Base-by-base conservation (phyloP, 2,329 filamentous ascomycete species). In the Orbilia ellipsospora region DNA sequence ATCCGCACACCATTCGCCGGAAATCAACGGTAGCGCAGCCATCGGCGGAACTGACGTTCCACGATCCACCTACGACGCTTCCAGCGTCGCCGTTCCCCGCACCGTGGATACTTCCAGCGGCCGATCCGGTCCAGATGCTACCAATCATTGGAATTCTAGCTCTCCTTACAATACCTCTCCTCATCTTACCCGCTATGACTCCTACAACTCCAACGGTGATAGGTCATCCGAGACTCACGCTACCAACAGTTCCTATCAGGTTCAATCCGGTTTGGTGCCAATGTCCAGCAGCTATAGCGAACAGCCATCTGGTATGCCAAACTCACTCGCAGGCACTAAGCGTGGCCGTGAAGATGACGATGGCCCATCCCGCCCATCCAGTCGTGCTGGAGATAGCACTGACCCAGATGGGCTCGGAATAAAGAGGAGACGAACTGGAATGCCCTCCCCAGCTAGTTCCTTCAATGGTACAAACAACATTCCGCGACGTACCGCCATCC, bases 121-220 rank as follows among this genome's bases (percentile, higher is more conserved):
- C n/a, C 64, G 72, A 36, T 36, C 51, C 8, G 65, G 42, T 44
- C 64, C 72, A 31, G 72, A 75, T 61, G 57, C 64, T 23, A 66
- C 59, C 36, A 45, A 59, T 13, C 72, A 75, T 48, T 75, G 72
- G 72, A 69, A 51, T 36, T 69, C 64, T 31, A 44, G 45, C 31
- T 75, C 72, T 7, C 61, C 64, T 51, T 75, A 75, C 40, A 69
- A 59, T 13, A 68, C 70, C 16, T 75, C 72, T 31, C 88, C 92
- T 4, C 93, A 96, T 78, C 90, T 97, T 86, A 90, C 90, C 1
- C 91, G 90, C 15, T 95, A 93, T 56, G 92, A 92, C 78, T 90
- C 90, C n/a, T 86, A 85, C 31, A 83, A 88, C 12, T 83, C 86
- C 18, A 87, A 87, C 59, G 92, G 96, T 78, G 87, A 90, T 5